Conservation (phyloP, 495 filamentous ascomycete species). For the Penicillium angulare region DNA sequence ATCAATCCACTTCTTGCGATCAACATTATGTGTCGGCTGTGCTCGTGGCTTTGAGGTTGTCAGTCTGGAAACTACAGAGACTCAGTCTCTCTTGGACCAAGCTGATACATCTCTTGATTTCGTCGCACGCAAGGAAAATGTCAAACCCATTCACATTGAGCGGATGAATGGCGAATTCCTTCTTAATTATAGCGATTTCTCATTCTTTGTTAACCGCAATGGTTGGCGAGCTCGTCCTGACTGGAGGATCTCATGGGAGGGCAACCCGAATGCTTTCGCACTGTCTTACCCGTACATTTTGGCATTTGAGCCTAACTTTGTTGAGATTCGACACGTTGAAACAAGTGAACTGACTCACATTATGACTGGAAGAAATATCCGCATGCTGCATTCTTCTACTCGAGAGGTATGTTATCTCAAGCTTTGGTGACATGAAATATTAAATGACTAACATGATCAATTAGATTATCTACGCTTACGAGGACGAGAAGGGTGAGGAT, state of each 20-base stretch:
- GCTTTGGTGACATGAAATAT: neutral
- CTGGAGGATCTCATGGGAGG: constrained; percentile 98
- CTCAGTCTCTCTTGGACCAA: constrained; percentile 94
- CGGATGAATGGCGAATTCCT: constrained; percentile 95
- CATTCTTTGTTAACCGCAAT: constrained; percentile 98
- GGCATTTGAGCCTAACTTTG: constrained; percentile 98
- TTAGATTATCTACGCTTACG: constrained; percentile 93
- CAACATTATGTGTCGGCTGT: constrained; percentile 95
- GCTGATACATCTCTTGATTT: constrained; percentile 98
- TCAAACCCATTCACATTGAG: constrained; percentile 97
- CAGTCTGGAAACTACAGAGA: constrained; percentile 93
- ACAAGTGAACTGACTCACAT: constrained; percentile 89
- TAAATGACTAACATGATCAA: constrained; percentile 11
- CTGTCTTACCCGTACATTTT: constrained; percentile 93
- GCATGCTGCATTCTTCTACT: constrained; percentile 95
- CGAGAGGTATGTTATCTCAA: constrained; percentile 70
- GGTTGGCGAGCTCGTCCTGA: constrained; percentile 95
- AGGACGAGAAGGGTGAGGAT: constrained; percentile 90
- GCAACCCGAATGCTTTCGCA: constrained; percentile 84
- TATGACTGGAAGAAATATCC: constrained; percentile 89
- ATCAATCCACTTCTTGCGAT: constrained; percentile 95
- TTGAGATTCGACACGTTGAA: constrained; percentile 93
- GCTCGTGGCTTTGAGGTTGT: constrained; percentile 96
- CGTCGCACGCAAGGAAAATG: constrained; percentile 85
- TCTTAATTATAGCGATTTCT: constrained; percentile 96